phyloP scores from a whole-genome alignment of 148 eudicot genomes.

The Cornus controversa region DNA sequence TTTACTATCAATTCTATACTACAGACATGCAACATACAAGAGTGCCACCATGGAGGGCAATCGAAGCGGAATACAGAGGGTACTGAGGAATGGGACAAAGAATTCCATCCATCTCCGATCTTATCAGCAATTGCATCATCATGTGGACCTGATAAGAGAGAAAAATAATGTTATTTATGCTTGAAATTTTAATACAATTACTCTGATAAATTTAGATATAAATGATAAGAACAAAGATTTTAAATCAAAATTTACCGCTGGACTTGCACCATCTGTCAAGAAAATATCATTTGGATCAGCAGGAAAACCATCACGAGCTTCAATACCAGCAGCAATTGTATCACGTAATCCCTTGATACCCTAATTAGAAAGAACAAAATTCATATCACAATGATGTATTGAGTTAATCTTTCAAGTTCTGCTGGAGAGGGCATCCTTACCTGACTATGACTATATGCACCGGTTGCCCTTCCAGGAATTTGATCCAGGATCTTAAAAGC shows the following conservation, averaged over 20 bases:
- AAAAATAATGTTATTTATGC: not conserved
- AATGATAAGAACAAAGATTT: not conserved
- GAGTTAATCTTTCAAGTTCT: not conserved
- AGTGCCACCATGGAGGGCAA: constrained; percentile 83
- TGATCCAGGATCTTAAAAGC: constrained; percentile 71
- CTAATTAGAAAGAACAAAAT: constrained; percentile 23
- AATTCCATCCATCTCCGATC: constrained; percentile 78
- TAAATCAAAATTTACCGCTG: constrained; percentile 34
- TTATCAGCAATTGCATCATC: constrained; percentile 78
- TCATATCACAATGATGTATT: not conserved
- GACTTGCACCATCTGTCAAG: constrained; percentile 99
- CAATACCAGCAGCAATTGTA: constrained; percentile 86
- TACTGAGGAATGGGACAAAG: constrained; percentile 85
- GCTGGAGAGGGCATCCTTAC: constrained; percentile 18
- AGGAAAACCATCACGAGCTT: constrained; percentile 92
- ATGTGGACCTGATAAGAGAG: constrained; percentile 54
- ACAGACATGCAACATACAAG: constrained; percentile 54
- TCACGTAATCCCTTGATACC: constrained; percentile 94
- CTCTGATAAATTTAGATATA: not conserved
- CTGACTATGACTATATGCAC: constrained; percentile 88
- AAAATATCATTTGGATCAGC: constrained; percentile 86
- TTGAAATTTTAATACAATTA: not conserved
- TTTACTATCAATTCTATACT: not conserved
- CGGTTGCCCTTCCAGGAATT: constrained; percentile 81
- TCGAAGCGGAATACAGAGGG: constrained; percentile 79